Evolutionary conservation across 768 basidiomycete species (phyloP).

Genomic region (Strobilomyces echinocephalus): DNA sequence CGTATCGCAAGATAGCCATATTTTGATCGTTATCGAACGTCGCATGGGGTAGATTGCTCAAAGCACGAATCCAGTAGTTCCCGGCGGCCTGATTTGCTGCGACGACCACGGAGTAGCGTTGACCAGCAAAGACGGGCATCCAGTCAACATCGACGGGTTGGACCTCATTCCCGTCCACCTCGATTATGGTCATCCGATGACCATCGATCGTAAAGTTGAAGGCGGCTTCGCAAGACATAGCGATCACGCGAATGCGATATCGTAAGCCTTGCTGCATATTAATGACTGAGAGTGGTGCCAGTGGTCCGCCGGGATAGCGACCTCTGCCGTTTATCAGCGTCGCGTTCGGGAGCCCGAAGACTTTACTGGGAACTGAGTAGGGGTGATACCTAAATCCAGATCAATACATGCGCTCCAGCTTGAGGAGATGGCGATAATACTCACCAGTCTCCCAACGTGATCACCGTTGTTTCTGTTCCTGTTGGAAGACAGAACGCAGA

Average conservation of each 20-base stretch:
- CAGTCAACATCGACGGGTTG: neutral
- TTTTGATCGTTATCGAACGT: neutral
- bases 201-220: conserved; percentile 4
- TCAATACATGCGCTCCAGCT: neutral
- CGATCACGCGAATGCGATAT: conserved; percentile 52
- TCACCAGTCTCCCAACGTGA: neutral
- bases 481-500: neutral
- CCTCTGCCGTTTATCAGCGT: conserved; percentile 52
- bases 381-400: neutral
- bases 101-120: conserved; percentile 16
- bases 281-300: conserved; percentile 39
- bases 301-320: conserved; percentile 40
- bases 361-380: neutral
- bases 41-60: conserved; percentile 25
- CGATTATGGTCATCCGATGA: conserved; percentile 1
- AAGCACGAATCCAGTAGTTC: conserved; percentile 55
- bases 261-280: conserved; percentile 37
- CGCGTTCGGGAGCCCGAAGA: conserved; percentile 25
- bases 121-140: conserved; percentile 17
- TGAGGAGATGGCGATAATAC: neutral
- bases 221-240: conserved; percentile 41
- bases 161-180: neutral
- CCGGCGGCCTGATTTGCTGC: conserved; percentile 30
- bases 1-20: neutral
- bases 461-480: conserved; percentile 34